phyloP scores from a whole-genome alignment of 768 basidiomycete genomes.

The Boletus rubroflammeus region DNA sequence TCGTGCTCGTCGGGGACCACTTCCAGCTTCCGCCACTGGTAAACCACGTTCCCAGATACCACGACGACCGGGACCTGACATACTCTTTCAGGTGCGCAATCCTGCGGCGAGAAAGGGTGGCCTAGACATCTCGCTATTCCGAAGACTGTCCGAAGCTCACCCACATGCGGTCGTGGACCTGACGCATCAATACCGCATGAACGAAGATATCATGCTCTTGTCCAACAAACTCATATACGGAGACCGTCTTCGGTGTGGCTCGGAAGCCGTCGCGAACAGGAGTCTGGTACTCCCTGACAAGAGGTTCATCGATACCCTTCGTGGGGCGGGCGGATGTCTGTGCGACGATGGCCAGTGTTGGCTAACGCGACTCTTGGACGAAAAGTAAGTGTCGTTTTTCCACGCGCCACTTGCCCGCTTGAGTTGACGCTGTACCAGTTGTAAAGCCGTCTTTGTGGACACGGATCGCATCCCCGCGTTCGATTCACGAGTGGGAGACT shows the following conservation, averaged over 20 bases:
- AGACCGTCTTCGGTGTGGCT: slow-evolving; percentile 75
- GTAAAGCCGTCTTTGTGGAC: slow-evolving; percentile 90
- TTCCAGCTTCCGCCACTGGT: slow-evolving; percentile 96
- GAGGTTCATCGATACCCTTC: slow-evolving; percentile 43
- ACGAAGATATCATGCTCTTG: slow-evolving; percentile 89
- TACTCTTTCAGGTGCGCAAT: slow-evolving; percentile 67
- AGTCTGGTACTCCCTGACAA: slow-evolving; percentile 51
- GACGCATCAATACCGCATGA: slow-evolving; percentile 93
- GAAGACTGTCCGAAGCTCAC: slow-evolving; percentile 82
- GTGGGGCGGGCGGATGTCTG: slow-evolving; percentile 30
- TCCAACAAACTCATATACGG: slow-evolving; percentile 86
- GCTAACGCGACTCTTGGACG: slow-evolving; percentile 60
- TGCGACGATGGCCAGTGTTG: slow-evolving; percentile 54
- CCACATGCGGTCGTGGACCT: slow-evolving; percentile 84
- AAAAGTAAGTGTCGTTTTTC: slow-evolving; percentile 46
- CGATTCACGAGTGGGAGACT: slow-evolving; percentile 81
- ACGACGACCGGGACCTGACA: not conserved
- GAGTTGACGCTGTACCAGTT: slow-evolving; percentile 40
- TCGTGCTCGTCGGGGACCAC: slow-evolving; percentile 96
- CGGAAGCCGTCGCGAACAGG: slow-evolving; percentile 60
- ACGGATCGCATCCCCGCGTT: slow-evolving; percentile 77
- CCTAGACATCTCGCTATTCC: slow-evolving; percentile 86
- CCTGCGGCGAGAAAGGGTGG: slow-evolving; percentile 77
- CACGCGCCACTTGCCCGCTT: too few relatives aligned
- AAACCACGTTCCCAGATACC: slow-evolving; percentile 13